A percentile compares a stretch with the other conserved stretches of the same genome.
These are phyloP conservation scores for Coemansia erecta DNA, from an alignment of 192 early-diverging fungal genomes.

Conservation along the genomic window DNA sequence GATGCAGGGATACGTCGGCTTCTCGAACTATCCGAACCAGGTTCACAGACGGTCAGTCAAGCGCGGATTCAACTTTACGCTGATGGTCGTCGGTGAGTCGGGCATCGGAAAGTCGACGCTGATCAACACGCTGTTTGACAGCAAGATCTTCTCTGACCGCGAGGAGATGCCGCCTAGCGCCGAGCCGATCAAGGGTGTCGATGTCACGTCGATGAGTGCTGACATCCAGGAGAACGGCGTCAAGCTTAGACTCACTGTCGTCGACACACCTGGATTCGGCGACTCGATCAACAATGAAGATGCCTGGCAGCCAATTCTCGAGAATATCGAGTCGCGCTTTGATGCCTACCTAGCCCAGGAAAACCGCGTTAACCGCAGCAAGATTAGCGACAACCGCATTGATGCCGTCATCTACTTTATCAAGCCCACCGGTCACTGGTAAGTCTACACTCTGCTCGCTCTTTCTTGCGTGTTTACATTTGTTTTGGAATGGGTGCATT, in stretches of 20 bases:
- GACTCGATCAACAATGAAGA: slow-evolving; percentile 99
- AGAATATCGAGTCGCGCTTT: slow-evolving; percentile 95
- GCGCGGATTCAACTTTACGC: slow-evolving; percentile 91
- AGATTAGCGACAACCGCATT: slow-evolving; percentile 90
- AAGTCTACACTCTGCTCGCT: slow-evolving; percentile 22
- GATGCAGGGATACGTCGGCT: slow-evolving; percentile 87
- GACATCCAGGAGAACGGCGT: slow-evolving; percentile 98
- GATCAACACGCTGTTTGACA: slow-evolving; percentile 96
- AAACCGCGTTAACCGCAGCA: slow-evolving; percentile 80
- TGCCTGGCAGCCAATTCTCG: slow-evolving; percentile 95
- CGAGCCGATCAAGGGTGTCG: slow-evolving; percentile 71
- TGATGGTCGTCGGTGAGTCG: slow-evolving; percentile 96
- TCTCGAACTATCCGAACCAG: slow-evolving; percentile 93
- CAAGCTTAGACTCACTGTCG: slow-evolving; percentile 87
- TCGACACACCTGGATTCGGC: slow-evolving; percentile 97
- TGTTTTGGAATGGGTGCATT: neutral
- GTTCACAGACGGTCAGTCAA: slow-evolving; percentile 92
- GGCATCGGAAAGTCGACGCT: slow-evolving; percentile 97
- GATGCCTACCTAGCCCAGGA: slow-evolving; percentile 92
- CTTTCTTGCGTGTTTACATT: slow-evolving; percentile 1
- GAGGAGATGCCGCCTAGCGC: slow-evolving; percentile 64
- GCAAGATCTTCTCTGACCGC: slow-evolving; percentile 82
- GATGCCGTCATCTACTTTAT: slow-evolving; percentile 98
- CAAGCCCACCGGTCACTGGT: slow-evolving; percentile 90
- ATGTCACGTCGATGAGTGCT: slow-evolving; percentile 75